phyloP scores from a whole-genome alignment of 148 eudicot genomes.

The Suaeda aralocaspica region DNA sequence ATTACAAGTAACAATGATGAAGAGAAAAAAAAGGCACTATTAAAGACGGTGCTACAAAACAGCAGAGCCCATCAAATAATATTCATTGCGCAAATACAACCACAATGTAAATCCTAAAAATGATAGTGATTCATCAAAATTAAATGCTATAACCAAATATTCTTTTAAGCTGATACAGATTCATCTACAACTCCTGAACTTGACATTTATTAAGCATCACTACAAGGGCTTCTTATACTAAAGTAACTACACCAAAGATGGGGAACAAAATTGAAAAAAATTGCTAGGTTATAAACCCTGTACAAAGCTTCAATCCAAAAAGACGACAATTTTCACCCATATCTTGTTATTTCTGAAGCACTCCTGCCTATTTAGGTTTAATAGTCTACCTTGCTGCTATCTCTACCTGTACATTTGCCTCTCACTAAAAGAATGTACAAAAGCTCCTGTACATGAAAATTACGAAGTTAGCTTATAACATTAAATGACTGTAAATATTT shows the following conservation, averaged over 20 bases:
- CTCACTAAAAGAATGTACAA: conserved; percentile 23
- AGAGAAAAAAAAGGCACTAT: no score
- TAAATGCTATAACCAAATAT: neutral
- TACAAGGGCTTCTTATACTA: neutral
- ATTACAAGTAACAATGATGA: no score
- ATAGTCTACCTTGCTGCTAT: conserved; percentile 4
- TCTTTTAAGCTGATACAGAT: neutral
- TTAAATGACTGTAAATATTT: neutral
- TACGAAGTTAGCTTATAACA: neutral
- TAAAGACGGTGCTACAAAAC: no score
- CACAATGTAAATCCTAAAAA: no score
- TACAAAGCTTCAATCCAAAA: conserved; percentile 12
- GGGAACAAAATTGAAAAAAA: neutral
- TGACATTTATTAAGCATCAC: neutral
- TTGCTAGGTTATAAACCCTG: conserved; percentile 2
- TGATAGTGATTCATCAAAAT: no score
- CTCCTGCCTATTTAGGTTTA: conserved; percentile 3
- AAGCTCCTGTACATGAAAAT: conserved; percentile 25
- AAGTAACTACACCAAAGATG: neutral
- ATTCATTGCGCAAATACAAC: no score
- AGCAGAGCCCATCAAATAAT: no score
- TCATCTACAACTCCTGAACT: neutral
- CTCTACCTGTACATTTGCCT: conserved; percentile 34
- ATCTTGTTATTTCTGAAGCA: conserved; percentile 4
- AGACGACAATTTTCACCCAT: neutral